These are phyloP conservation scores for Alternaria sp. DNA, from an alignment of 2,329 filamentous ascomycete species.

Conservation along the genomic window DNA sequence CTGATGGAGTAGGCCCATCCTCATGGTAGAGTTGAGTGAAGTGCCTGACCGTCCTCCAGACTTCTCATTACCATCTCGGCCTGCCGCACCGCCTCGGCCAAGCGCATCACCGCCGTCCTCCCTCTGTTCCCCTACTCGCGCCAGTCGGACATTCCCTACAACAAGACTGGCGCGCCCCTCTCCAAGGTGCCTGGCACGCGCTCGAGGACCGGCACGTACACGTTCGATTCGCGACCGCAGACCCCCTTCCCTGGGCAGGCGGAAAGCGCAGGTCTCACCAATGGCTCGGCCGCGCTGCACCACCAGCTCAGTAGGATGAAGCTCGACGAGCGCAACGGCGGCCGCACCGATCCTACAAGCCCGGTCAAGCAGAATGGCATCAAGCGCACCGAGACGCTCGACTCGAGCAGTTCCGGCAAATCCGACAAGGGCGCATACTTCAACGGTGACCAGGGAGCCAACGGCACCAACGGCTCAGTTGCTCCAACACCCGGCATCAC, in stretches of 20 bases:
- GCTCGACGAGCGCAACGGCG: constrained; percentile 62
- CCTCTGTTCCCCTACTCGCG: constrained; percentile 96
- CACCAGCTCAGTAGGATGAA: constrained; percentile 75
- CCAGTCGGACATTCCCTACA: constrained; percentile 95
- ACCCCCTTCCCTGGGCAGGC: constrained; percentile 78
- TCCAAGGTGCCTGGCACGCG: constrained; percentile 64
- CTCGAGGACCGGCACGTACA: constrained; percentile 64
- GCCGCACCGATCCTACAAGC: constrained; percentile 33
- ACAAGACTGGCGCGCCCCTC: constrained; percentile 90
- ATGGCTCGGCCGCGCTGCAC: constrained; percentile 73
- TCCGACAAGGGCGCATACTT: constrained; percentile 32
- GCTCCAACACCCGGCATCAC: constrained; percentile 20
- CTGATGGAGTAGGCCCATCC: constrained; percentile 72
- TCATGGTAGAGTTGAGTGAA: constrained; percentile 30
- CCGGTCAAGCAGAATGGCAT: constrained; percentile 35
- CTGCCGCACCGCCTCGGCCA: constrained; percentile 92
- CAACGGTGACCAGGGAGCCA: constrained; percentile 34
- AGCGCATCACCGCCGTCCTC: constrained; percentile 89
- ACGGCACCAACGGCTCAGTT: constrained; percentile 21
- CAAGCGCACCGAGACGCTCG: constrained; percentile 42
- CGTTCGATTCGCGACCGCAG: constrained; percentile 89
- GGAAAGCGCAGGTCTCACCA: constrained; percentile 70
- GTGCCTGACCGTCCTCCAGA: constrained; percentile 37
- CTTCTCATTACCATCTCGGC: constrained; percentile 98
- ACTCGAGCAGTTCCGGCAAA: constrained; percentile 40